Evolutionary conservation across 2,329 filamentous ascomycete species (phyloP).

Genomic region (Ascochyta fabae): DNA sequence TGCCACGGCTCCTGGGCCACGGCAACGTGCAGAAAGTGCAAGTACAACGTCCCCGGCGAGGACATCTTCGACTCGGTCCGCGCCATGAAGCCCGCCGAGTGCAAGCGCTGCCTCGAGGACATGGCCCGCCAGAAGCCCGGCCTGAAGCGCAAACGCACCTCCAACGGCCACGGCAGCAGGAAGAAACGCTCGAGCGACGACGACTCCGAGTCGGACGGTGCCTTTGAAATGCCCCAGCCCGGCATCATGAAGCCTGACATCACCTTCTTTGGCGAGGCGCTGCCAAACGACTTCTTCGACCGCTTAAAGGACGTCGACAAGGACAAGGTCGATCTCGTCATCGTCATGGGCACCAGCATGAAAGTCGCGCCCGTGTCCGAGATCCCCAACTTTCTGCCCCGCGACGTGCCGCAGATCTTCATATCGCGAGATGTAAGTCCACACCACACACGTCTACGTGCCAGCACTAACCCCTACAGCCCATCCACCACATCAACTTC

Average conservation of each 20-base stretch:
- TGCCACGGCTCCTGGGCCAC: conserved; percentile 97
- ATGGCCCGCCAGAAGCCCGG: conserved; percentile 57
- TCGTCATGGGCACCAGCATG: conserved; percentile 94
- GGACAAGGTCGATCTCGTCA: conserved; percentile 81
- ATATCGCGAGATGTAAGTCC: conserved; percentile 73
- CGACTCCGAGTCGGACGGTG: conserved; percentile 63
- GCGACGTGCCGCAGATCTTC: conserved; percentile 87
- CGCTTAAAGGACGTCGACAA: conserved; percentile 83
- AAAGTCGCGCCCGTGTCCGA: conserved; percentile 96
- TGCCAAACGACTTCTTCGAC: conserved; percentile 82
- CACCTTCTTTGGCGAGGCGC: conserved; percentile 92
- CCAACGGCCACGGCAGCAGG: conserved; percentile 51
- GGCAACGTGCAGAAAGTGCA: conserved; percentile 85
- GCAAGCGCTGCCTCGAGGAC: conserved; percentile 69
- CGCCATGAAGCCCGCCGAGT: conserved; percentile 77
- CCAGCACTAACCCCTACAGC: conserved; percentile 50
- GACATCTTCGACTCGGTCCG: conserved; percentile 81
- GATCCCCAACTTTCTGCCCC: conserved; percentile 79
- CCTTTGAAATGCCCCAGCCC: conserved; percentile 69
- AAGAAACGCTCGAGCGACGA: conserved; percentile 60
- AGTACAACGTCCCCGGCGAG: conserved; percentile 74
- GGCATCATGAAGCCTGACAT: conserved; percentile 97
- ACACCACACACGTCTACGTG: too few relatives aligned
- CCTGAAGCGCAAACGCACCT: conserved; percentile 61
- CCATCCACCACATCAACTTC: conserved; percentile 88